Percentiles rank a stretch among this genome's conserved stretches.
These are phyloP conservation scores for Citrullus amarus DNA, from an alignment of 306 rosid genomes.

Conservation along the genomic window DNA sequence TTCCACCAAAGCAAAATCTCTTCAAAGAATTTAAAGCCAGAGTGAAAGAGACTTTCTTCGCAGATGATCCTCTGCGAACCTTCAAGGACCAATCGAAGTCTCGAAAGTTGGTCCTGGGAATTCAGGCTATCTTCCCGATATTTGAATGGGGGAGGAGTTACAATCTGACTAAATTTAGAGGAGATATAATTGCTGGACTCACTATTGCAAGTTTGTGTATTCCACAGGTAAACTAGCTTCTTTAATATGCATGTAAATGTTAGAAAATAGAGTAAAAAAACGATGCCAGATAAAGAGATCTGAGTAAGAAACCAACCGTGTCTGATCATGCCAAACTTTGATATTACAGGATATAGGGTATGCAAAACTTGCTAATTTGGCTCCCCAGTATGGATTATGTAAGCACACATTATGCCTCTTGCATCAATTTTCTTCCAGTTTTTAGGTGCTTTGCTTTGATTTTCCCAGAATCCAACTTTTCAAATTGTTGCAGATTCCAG, in stretches of 20 bases:
- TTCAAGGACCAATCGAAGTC: slow-evolving; percentile 72
- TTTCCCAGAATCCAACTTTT: neutral
- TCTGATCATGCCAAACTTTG: slow-evolving; percentile 16
- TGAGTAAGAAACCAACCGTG: neutral
- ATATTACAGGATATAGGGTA: slow-evolving; percentile 75
- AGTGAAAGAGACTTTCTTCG: slow-evolving; percentile 69
- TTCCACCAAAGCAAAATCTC: slow-evolving; percentile 70
- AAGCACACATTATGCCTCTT: slow-evolving; percentile 18
- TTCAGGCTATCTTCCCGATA: slow-evolving; percentile 74
- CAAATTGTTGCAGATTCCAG: slow-evolving; percentile 55
- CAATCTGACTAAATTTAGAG: slow-evolving; percentile 55
- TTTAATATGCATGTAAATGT: neutral
- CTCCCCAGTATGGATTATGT: slow-evolving; percentile 87
- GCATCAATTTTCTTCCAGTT: neutral
- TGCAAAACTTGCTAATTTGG: slow-evolving; percentile 76
- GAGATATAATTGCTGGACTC: slow-evolving; percentile 74
- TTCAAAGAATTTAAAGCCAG: slow-evolving; percentile 55
- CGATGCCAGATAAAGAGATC: neutral
- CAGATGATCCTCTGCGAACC: slow-evolving; percentile 76
- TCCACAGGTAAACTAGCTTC: slow-evolving; percentile 62
- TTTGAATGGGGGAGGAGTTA: slow-evolving; percentile 64
- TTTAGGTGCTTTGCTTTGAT: slow-evolving; percentile 12
- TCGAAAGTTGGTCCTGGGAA: slow-evolving; percentile 49
- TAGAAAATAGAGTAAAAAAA: neutral
- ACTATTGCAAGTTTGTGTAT: slow-evolving; percentile 98